These are phyloP conservation scores for Hamigera avellanea DNA, from an alignment of 495 filamentous ascomycete species.

Conservation along the genomic window DNA sequence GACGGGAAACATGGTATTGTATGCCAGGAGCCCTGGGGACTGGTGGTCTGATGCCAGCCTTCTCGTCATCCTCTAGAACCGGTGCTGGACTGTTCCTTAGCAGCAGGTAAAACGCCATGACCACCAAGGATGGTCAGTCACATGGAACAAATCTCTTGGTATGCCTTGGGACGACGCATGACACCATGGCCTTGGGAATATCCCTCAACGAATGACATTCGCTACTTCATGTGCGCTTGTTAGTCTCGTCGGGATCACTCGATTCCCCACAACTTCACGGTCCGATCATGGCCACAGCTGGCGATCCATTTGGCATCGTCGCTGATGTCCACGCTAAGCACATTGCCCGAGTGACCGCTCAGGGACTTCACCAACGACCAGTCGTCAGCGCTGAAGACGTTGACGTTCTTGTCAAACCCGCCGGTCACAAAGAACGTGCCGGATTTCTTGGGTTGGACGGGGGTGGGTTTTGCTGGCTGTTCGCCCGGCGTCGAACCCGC, in stretches of 20 bases:
- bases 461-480: slow-evolving; percentile 8
- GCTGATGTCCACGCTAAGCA: slow-evolving; percentile 79
- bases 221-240: too few relatives aligned
- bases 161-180: too few relatives aligned
- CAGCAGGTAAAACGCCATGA: too few relatives aligned
- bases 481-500: slow-evolving; percentile 10
- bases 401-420: slow-evolving; percentile 93
- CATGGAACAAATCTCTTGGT: too few relatives aligned
- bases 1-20: too few relatives aligned
- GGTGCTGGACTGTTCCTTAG: too few relatives aligned
- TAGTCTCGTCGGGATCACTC: slow-evolving; percentile 40
- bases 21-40: too few relatives aligned
- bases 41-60: too few relatives aligned
- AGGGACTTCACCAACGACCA: slow-evolving; percentile 84
- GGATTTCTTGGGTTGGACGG: slow-evolving; percentile 45
- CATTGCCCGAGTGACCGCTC: slow-evolving; percentile 82
- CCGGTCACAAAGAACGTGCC: slow-evolving; percentile 84
- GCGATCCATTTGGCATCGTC: slow-evolving; percentile 83
- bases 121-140: too few relatives aligned
- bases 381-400: slow-evolving; percentile 90
- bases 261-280: slow-evolving; percentile 91
- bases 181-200: too few relatives aligned
- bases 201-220: too few relatives aligned
- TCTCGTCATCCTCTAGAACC: too few relatives aligned
- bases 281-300: slow-evolving; percentile 85